A percentile compares a stretch with the other conserved stretches of the same genome.
phyloP scores from a whole-genome alignment of 768 basidiomycete genomes.

The Boletales sp. region DNA sequence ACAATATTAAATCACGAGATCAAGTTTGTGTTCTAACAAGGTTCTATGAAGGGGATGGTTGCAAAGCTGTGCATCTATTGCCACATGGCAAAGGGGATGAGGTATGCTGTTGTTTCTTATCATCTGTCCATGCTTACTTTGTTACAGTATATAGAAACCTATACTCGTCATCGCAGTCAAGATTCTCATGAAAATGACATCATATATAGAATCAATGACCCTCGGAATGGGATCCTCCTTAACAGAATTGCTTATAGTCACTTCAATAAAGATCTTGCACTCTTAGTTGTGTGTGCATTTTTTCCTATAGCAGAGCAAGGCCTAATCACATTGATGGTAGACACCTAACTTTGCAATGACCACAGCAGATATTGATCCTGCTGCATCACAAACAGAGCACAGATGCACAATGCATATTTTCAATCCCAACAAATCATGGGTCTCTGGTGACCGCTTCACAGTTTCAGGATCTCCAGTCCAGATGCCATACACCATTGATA shows the following conservation, averaged over 20 bases:
- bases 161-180: too few relatives aligned
- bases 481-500: background rate
- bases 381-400: background rate
- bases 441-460: background rate
- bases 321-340: background rate
- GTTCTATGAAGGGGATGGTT: too few relatives aligned
- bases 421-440: background rate
- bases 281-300: too few relatives aligned
- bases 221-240: conserved; percentile 4
- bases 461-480: background rate
- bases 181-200: too few relatives aligned
- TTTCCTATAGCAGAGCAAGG: too few relatives aligned
- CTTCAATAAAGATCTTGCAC: background rate
- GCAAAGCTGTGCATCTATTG: too few relatives aligned
- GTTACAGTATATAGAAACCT: too few relatives aligned
- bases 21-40: too few relatives aligned
- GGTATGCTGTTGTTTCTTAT: too few relatives aligned
- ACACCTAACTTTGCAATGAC: conserved; percentile 7
- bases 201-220: background rate
- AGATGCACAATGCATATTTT: conserved; percentile 2
- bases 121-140: too few relatives aligned
- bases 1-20: too few relatives aligned
- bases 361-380: background rate
- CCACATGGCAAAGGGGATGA: too few relatives aligned
- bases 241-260: background rate